phyloP scores from a whole-genome alignment of 2,329 filamentous ascomycete genomes.

The Teratosphaeria viscida region DNA sequence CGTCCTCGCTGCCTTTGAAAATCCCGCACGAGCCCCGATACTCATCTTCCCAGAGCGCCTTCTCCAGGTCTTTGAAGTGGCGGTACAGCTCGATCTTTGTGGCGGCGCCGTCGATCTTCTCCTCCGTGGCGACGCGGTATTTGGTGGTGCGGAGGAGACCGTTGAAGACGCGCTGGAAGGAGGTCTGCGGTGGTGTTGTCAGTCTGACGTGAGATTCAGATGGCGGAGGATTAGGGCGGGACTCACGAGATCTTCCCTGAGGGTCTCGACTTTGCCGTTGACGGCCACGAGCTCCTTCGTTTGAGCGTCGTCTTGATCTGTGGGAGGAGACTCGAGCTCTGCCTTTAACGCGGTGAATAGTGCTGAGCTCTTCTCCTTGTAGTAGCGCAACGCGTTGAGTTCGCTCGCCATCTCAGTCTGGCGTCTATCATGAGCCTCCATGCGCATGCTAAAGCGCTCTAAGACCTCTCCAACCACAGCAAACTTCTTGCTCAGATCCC shows the following conservation, averaged over 20 bases:
- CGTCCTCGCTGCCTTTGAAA: conserved; percentile 7
- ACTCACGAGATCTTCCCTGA: neutral
- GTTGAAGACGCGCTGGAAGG: neutral
- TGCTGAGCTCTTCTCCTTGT: neutral
- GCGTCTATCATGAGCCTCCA: neutral
- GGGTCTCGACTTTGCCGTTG: neutral
- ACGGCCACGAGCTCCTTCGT: neutral
- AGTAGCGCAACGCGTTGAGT: neutral
- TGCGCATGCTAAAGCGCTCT: neutral
- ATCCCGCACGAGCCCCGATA: neutral
- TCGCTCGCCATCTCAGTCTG: neutral
- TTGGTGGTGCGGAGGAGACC: neutral
- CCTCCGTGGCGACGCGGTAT: neutral
- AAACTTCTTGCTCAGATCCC: neutral
- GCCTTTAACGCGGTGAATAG: conserved; percentile 2
- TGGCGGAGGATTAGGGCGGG: neutral
- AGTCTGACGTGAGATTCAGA: neutral
- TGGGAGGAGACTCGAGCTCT: conserved; percentile 1
- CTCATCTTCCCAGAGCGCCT: neutral
- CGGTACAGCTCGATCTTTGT: conserved; percentile 3
- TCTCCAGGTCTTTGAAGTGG: neutral
- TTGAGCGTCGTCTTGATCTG: neutral
- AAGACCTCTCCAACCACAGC: neutral
- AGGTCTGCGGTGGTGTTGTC: neutral
- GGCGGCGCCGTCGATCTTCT: conserved; percentile 2